Percentiles rank a stretch among this genome's conserved stretches.
phyloP scores from a whole-genome alignment of 352 stramenopile genomes.

The Aphanomyces astaci region DNA sequence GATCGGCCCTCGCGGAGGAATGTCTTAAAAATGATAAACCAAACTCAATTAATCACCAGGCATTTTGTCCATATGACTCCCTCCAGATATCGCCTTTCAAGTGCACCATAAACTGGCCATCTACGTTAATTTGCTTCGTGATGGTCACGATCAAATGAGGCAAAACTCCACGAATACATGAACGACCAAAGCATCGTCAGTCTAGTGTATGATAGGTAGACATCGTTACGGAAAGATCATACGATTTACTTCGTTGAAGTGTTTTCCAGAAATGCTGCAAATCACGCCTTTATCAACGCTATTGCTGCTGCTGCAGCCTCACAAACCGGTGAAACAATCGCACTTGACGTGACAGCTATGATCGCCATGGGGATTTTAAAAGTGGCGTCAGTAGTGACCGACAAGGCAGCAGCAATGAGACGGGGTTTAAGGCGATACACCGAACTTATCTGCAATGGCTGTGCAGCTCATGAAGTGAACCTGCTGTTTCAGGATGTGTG shows the following conservation, averaged over 20 bases:
- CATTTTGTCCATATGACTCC: too few species aligned
- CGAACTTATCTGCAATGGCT: background rate
- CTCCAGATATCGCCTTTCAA: too few species aligned
- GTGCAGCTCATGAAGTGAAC: background rate
- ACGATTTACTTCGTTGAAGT: background rate
- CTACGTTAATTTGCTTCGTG: background rate
- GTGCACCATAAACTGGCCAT: too few species aligned
- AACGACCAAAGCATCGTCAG: background rate
- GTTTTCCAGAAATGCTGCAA: background rate
- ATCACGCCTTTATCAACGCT: background rate
- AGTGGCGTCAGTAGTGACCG: background rate
- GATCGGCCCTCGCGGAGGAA: too few species aligned
- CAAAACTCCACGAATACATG: background rate
- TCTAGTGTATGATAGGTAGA: background rate
- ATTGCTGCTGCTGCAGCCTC: background rate
- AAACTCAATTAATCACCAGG: too few species aligned
- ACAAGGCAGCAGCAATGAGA: background rate
- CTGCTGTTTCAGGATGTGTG: background rate
- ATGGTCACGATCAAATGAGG: background rate
- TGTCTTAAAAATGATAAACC: too few species aligned
- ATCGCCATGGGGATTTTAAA: background rate
- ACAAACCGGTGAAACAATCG: too few species aligned
- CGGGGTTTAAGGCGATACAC: background rate
- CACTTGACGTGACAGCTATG: background rate
- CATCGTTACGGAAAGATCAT: background rate